Evolutionary conservation across 176 grass and related monocot genomes (phyloP).

Genomic region (Chrysopogon serrulatus): DNA sequence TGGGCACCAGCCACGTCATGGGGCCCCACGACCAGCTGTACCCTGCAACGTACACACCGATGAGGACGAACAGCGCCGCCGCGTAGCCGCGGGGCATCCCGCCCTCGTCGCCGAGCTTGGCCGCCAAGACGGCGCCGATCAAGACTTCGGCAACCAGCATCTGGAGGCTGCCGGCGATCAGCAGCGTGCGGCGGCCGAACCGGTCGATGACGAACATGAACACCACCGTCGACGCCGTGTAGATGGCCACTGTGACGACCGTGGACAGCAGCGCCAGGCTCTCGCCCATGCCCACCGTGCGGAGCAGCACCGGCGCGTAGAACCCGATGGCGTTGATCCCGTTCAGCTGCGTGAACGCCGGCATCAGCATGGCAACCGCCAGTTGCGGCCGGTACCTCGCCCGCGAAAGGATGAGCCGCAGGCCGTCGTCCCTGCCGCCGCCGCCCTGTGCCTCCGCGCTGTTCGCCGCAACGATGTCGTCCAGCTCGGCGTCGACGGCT

Average conservation of each 20-base stretch:
- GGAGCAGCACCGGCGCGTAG: too few relatives aligned
- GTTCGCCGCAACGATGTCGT: constrained; percentile 35
- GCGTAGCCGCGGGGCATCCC: background rate
- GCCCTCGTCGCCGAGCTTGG: too few relatives aligned
- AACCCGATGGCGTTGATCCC: too few relatives aligned
- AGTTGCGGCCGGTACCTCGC: too few relatives aligned
- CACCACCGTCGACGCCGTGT: background rate
- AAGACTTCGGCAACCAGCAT: too few relatives aligned
- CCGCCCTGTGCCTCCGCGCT: background rate
- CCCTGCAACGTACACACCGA: constrained; percentile 35
- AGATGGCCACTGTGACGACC: background rate
- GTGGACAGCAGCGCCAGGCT: constrained; percentile 41
- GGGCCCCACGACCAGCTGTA: constrained; percentile 50
- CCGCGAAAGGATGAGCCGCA: too few relatives aligned
- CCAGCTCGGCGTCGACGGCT: constrained; percentile 33
- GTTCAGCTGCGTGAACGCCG: too few relatives aligned
- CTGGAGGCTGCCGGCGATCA: constrained; percentile 21
- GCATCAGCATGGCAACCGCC: too few relatives aligned
- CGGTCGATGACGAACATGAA: constrained; percentile 28
- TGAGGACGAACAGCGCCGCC: constrained; percentile 1
- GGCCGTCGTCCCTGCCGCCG: too few relatives aligned
- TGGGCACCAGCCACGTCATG: constrained; percentile 70
- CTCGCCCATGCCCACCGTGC: constrained; percentile 30
- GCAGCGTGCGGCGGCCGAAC: constrained; percentile 31
- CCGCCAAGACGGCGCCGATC: too few relatives aligned